phyloP scores from a whole-genome alignment of 2,329 filamentous ascomycete genomes.

The Monosporascus cannonballus region DNA sequence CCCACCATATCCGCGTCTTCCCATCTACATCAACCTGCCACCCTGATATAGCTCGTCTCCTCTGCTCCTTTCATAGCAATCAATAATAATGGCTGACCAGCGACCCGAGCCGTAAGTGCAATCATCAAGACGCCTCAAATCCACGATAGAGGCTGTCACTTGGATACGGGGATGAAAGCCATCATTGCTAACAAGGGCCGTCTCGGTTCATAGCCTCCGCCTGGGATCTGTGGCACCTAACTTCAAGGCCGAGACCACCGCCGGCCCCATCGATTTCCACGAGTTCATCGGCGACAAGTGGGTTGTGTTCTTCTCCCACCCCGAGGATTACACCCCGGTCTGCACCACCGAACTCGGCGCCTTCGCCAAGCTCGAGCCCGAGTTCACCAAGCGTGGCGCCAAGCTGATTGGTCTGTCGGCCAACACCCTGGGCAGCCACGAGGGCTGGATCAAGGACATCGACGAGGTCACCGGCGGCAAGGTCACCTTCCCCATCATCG shows the following conservation, averaged over 20 bases:
- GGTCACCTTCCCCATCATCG: slow-evolving; percentile 74
- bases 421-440: slow-evolving; percentile 79
- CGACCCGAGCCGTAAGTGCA: slow-evolving; percentile 24
- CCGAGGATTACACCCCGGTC: slow-evolving; percentile 87
- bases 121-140: neutral
- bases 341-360: slow-evolving; percentile 95
- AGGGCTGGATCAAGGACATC: slow-evolving; percentile 87
- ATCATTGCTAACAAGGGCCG: neutral
- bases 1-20: slow-evolving; percentile 4
- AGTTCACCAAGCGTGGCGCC: slow-evolving; percentile 80
- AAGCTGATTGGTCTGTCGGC: slow-evolving; percentile 89
- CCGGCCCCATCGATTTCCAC: slow-evolving; percentile 75
- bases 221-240: slow-evolving; percentile 67
- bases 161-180: neutral
- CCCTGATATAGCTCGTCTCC: neutral
- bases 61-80: neutral
- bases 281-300: slow-evolving; percentile 74
- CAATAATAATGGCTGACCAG: slow-evolving; percentile 21
- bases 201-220: slow-evolving; percentile 43
- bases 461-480: slow-evolving; percentile 67
- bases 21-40: slow-evolving; percentile 1
- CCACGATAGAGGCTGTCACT: neutral
- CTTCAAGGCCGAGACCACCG: slow-evolving; percentile 77
- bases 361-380: slow-evolving; percentile 81
- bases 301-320: slow-evolving; percentile 80